These are phyloP conservation scores for Candida odintsovae DNA, from an alignment of 805 yeast genomes.

Conservation along the genomic window DNA sequence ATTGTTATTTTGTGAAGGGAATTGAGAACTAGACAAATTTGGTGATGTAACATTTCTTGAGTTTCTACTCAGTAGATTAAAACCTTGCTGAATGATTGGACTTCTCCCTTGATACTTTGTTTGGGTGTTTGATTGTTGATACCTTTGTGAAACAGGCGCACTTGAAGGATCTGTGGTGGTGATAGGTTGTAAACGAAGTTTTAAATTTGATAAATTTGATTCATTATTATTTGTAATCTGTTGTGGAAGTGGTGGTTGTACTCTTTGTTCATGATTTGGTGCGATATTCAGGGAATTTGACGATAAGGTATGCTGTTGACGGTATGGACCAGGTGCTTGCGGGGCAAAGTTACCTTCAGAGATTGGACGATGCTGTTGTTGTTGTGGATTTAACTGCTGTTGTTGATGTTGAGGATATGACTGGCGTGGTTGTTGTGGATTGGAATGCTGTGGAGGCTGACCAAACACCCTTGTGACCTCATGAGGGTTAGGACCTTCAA, in stretches of 20 bases:
- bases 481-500: neutral
- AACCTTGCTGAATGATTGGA: slow-evolving; percentile 34
- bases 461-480: slow-evolving; percentile 4
- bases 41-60: slow-evolving; percentile 22
- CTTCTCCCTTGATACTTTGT: slow-evolving; percentile 21
- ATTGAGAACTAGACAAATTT: slow-evolving; percentile 2
- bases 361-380: slow-evolving; percentile 16
- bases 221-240: neutral
- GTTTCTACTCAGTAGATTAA: slow-evolving; percentile 28
- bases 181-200: slow-evolving; percentile 13
- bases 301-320: neutral
- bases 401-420: neutral
- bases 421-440: neutral
- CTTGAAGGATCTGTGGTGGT: slow-evolving; percentile 11
- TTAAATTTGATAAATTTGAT: neutral
- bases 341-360: slow-evolving; percentile 4
- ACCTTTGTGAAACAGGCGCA: slow-evolving; percentile 15
- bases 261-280: neutral
- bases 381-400: slow-evolving; percentile 8
- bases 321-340: slow-evolving; percentile 3
- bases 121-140: slow-evolving; percentile 14
- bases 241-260: slow-evolving; percentile 3
- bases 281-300: slow-evolving; percentile 9
- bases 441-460: neutral
- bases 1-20: neutral